Base-by-base conservation (phyloP, 495 filamentous ascomycete species). In the Neurospora sp. region DNA sequence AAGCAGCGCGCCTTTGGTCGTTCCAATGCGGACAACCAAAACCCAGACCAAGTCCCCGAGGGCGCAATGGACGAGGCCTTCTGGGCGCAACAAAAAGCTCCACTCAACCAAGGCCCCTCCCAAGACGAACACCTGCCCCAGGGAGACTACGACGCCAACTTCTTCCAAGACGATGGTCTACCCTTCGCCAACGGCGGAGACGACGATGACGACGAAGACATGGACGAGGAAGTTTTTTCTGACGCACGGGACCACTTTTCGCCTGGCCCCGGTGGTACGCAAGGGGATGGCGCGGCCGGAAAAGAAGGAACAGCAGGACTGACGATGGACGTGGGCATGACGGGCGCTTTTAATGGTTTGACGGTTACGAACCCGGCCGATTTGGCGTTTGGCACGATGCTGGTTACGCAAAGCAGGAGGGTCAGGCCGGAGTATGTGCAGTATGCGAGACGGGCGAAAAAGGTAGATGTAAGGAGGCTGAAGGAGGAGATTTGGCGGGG, bases 401-500 rank as follows among this genome's bases (percentile, higher is more conserved):
- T 99, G 10, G 94, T 99, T n/a, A 97, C 95, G 13, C 92, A 95
- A 79, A n/a, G n/a, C n/a, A n/a, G n/a, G n/a, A 85, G 96, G 62
- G 79, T 95, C 39, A 83, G 95, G 76, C 96, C 96, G 1, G 96
- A 98, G 80, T 98, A 99, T 74, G 93, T 99, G 38, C 93, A 97
- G 79, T 99, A 97, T 80, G 96, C 96, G 21, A 88, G 94, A 37
- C 92, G 96, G 34, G 96, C 96, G 17, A 99, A 97, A 88, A 99
- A 98, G 85, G 96, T 99, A n/a, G 96, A 99, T 78, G 94, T 98
- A 0, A 86, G 95, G 70, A 85, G 94, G 79, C 83, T 99, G 77
- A 99, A 99, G 84, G 92, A 94, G 80, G 94, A 99, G 80, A 90
- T 99, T 79, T 99, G 96, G 96, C 91, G 87, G 81, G 93, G 93